Evolutionary conservation across 208 protist species (phyloP), one percentile per base, ranked within the genome.

Genomic region (Acanthamoeba divionensis): DNA sequence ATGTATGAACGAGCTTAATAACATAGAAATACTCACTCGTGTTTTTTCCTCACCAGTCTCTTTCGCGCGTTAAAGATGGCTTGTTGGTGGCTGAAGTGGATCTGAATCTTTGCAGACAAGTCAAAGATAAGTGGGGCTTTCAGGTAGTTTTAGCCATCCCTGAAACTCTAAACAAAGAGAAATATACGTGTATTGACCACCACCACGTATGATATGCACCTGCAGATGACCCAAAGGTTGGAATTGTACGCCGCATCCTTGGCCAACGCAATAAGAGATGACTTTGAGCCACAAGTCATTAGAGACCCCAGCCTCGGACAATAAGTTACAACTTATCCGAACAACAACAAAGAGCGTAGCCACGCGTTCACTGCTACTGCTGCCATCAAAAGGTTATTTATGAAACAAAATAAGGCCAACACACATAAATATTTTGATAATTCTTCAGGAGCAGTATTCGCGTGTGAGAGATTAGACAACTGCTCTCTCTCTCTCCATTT

Each of bases 81-180:
- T 41, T 97, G 21, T 90, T 97, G 13, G 89, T 97, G 29, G 62
- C 91, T 24, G 96, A 97, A 60, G 50, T 96, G n/a, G 96, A 97
- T 80, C 90, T 97, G 15, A 97, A 97, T 91, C 69, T 96, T 2
- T 92, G 73, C 77, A 63, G 93, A 57, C 96, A 97, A 90, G 93
- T 96, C 29, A 91, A 91, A 41, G 96, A 97, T 77, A 95, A 89
- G 79, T 97, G 96, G 96, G 91, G 93, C 89, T 97, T 97, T 93
- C 93, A 94, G 54, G 92, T 92, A 6, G 94, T 89, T 52, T 92
- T 92, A 66, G 92, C 69, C 26, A 44, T 90, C 26, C 48, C 24
- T 79, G 13, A 26, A n/a, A 66, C 13, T 18, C 24, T 26, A n/a
- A 75, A 67, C 21, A 0, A 67, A 29, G 21, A 83, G 71, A 66